Percentiles rank a stretch among this genome's conserved stretches.
phyloP scores from a whole-genome alignment of 306 rosid species.

The Coriaria nepalensis region DNA sequence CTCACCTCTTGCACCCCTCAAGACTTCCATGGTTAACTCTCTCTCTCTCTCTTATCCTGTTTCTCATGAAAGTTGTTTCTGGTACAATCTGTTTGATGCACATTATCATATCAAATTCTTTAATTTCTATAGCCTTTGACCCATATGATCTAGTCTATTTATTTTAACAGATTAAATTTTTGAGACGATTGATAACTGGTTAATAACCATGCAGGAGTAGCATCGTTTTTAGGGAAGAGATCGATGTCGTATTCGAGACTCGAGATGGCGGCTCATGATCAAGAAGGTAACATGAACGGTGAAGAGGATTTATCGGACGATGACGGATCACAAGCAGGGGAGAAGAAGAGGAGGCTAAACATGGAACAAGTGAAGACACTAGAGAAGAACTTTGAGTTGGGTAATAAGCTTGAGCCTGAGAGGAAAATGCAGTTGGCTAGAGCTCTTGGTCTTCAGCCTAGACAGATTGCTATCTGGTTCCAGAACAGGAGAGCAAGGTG shows the following conservation, averaged over 20 bases:
- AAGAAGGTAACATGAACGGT: constrained; percentile 41
- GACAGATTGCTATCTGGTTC: constrained; percentile 91
- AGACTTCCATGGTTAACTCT: not conserved
- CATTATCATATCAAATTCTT: too few species aligned
- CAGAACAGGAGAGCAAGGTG: constrained; percentile 93
- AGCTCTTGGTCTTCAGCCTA: constrained; percentile 75
- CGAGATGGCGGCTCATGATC: constrained; percentile 35
- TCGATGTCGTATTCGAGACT: constrained; percentile 75
- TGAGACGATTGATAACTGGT: not conserved
- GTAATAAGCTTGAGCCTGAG: constrained; percentile 92
- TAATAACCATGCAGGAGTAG: constrained; percentile 40
- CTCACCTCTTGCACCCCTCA: not conserved
- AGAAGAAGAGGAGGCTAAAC: constrained; percentile 86
- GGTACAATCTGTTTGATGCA: not conserved
- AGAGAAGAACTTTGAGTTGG: constrained; percentile 88
- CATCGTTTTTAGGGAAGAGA: constrained; percentile 70
- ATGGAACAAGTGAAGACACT: constrained; percentile 87
- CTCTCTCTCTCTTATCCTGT: not conserved
- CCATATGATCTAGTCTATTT: too few species aligned
- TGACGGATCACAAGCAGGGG: constrained; percentile 65
- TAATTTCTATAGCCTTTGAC: too few species aligned
- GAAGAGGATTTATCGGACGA: constrained; percentile 86
- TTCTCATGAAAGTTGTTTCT: not conserved
- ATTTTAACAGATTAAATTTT: too few species aligned
- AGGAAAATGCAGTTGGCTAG: constrained; percentile 92